A percentile compares a stretch with the other conserved stretches of the same genome.
These are phyloP conservation scores for Penicillium cinerascens DNA, from an alignment of 495 filamentous ascomycete genomes.

Conservation along the genomic window DNA sequence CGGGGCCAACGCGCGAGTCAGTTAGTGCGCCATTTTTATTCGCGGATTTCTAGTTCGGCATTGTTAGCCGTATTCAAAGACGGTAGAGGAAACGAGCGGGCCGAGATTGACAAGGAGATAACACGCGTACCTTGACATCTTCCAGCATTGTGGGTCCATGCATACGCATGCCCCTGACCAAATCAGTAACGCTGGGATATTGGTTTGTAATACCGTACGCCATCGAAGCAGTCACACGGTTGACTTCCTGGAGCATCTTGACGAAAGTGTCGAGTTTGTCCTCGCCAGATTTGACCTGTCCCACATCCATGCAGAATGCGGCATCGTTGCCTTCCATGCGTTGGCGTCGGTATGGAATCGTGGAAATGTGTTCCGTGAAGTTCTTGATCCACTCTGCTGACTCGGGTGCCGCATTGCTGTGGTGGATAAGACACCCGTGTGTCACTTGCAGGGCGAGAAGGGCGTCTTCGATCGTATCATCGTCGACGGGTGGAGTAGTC, in stretches of 20 bases:
- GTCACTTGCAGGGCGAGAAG: constrained; percentile 68
- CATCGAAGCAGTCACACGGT: constrained; percentile 67
- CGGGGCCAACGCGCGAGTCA: constrained; percentile 62
- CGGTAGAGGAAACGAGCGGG: background rate
- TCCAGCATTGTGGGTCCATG: constrained; percentile 60
- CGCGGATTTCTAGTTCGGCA: constrained; percentile 50
- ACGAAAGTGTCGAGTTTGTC: constrained; percentile 65
- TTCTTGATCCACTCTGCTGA: constrained; percentile 74
- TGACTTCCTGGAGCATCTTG: constrained; percentile 76
- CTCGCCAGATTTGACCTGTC: constrained; percentile 73
- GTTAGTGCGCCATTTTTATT: constrained; percentile 66
- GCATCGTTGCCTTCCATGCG: constrained; percentile 49
- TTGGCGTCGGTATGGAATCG: constrained; percentile 63
- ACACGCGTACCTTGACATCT: constrained; percentile 47
- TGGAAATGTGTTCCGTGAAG: constrained; percentile 80
- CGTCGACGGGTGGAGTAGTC: constrained; percentile 54
- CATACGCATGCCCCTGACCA: constrained; percentile 57
- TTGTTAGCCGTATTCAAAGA: constrained; percentile 7
- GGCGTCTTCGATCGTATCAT: constrained; percentile 70
- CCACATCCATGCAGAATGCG: constrained; percentile 78
- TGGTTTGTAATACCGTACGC: constrained; percentile 65
- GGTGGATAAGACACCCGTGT: constrained; percentile 67
- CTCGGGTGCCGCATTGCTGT: constrained; percentile 58
- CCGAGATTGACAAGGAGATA: background rate
- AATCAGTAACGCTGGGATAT: constrained; percentile 54